Base-by-base conservation (phyloP, 2,329 filamentous ascomycete genomes). In the Beauveria sp. region DNA sequence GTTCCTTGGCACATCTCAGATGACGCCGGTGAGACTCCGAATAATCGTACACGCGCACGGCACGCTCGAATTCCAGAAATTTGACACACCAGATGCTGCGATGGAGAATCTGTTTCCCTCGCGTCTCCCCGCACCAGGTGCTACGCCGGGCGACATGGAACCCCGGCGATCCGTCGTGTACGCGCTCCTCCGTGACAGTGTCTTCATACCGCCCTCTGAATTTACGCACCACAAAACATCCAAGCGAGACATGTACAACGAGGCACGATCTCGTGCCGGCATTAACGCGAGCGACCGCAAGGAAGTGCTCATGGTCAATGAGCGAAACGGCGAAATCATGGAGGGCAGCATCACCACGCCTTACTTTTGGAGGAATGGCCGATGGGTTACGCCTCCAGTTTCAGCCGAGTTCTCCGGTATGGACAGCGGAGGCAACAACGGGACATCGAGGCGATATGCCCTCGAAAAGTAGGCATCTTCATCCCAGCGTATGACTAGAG, bases 181-280 rank as follows among this genome's bases (percentile, higher is more conserved):
- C 63, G 73, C 76, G 2, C 71, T 85, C 2, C 63, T 79, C 1
- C 62, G 83, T 3, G 82, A 85, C 66, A 60, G 62, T 10, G 62
- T 65, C n/a, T 60, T 60, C n/a, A 81, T 79, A 0, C 43, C 66
- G 8, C 73, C 74, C 46, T 84, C 83, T 1, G 81, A 85, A n/a
- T 89, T 88, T 69, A 96, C 93, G 0, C 86, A 88, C 62, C 90
- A 89, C 77, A 98, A 99, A 74, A 98, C 93, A 0, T 95, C 90
- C 0, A 78, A 81, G 53, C 85, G 93, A 16, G 76, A 79, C 10
- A 79, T 86, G 71, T 98, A 98, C 72, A 84, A 89, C 51, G 77
- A 76, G 2, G 90, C 91, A 1, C 84, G 92, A 9, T 69, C 76
- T 28, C 81, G 90, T 16, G 83, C 82, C 1, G 76, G 77, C 0